These are phyloP conservation scores for Lactarius trivialis DNA, from an alignment of 768 basidiomycete genomes.

Conservation along the genomic window DNA sequence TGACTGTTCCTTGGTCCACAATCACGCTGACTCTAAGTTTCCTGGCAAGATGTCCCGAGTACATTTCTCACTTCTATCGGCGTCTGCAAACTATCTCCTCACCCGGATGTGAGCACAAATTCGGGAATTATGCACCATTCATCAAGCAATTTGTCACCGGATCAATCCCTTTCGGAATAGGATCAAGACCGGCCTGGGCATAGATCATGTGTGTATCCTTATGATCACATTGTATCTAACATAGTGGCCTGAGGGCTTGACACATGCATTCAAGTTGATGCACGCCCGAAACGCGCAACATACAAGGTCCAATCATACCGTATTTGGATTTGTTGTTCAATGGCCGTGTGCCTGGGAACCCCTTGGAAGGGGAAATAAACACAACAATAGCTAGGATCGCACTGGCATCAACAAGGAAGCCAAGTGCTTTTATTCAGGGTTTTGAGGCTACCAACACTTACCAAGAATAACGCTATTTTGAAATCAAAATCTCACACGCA, in stretches of 20 bases:
- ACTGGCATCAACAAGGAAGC: not conserved
- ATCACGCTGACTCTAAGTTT: not conserved
- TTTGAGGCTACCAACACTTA: not conserved
- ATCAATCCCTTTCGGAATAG: not conserved
- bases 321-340: conserved; percentile 3
- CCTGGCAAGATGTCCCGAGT: not conserved
- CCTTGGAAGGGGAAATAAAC: not conserved
- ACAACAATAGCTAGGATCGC: not conserved
- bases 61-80: not conserved
- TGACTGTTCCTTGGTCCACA: not conserved
- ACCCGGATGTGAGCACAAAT: too few species aligned
- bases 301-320: not conserved
- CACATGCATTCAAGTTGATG: not conserved
- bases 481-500: not conserved
- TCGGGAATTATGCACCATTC: not conserved
- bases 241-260: not conserved
- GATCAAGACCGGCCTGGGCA: not conserved
- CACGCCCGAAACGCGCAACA: conserved; percentile 1
- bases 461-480: not conserved
- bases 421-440: not conserved
- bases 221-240: not conserved
- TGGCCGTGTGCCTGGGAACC: not conserved
- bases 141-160: not conserved
- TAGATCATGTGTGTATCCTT: not conserved
- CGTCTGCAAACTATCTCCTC: too few species aligned